phyloP scores from a whole-genome alignment of 2,329 filamentous ascomycete genomes.

The Sodiomyces alkalinus region DNA sequence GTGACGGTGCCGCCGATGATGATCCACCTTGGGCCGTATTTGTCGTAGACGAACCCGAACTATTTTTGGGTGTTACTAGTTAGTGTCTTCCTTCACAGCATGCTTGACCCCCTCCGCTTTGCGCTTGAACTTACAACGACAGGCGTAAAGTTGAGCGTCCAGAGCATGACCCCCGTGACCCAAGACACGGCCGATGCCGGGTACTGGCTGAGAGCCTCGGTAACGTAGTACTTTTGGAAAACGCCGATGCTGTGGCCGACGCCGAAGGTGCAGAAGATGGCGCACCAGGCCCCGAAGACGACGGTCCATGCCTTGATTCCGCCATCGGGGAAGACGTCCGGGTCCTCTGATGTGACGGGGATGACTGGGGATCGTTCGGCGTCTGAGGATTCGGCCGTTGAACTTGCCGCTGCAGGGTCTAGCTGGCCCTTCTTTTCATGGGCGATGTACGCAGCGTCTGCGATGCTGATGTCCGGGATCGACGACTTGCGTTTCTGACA shows the following conservation, averaged over 20 bases:
- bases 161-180: constrained; percentile 42
- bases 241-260: constrained; percentile 32
- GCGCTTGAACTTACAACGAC: constrained; percentile 25
- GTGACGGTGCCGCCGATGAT: constrained; percentile 35
- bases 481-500: too few species aligned
- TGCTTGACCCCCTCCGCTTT: too few species aligned
- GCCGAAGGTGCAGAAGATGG: constrained; percentile 28
- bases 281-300: constrained; percentile 30
- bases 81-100: background rate
- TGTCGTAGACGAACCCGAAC: constrained; percentile 49
- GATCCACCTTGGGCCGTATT: constrained; percentile 44
- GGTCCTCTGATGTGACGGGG: too few species aligned
- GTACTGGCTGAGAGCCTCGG: constrained; percentile 28
- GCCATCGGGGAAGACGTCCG: constrained; percentile 44
- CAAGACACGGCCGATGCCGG: constrained; percentile 38
- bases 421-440: too few species aligned
- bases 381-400: too few species aligned
- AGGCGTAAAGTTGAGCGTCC: constrained; percentile 32
- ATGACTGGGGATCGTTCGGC: too few species aligned
- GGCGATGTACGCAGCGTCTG: too few species aligned
- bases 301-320: constrained; percentile 41
- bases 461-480: too few species aligned
- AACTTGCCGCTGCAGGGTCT: too few species aligned
- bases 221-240: constrained; percentile 44
- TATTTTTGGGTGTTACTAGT: constrained; percentile 5